phyloP scores from a whole-genome alignment of 78 protist species.

The Guillardia theta region DNA sequence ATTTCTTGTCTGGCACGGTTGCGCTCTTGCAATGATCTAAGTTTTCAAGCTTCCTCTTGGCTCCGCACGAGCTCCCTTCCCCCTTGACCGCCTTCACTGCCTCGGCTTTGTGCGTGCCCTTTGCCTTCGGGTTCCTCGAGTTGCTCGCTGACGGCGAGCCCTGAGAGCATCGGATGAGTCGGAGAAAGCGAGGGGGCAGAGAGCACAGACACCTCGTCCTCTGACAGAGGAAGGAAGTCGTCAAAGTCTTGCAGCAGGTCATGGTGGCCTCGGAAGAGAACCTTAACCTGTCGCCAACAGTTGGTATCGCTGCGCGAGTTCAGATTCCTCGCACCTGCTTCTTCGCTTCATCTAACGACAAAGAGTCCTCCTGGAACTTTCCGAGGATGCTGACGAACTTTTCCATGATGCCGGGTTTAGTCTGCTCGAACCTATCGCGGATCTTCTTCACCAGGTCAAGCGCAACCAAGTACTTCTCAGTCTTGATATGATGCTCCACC shows the following conservation, averaged over 20 bases:
- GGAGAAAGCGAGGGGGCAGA: no score
- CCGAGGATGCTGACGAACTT: background rate
- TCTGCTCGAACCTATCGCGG: background rate
- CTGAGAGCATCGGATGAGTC: no score
- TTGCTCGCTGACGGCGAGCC: no score
- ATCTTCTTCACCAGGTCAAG: conserved; percentile 12
- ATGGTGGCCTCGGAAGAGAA: background rate
- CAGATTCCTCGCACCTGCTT: background rate
- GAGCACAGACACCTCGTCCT: no score
- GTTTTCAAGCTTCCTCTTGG: no score
- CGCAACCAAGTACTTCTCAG: background rate
- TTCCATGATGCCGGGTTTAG: background rate
- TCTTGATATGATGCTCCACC: background rate
- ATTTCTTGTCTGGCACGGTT: no score
- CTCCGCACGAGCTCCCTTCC: no score
- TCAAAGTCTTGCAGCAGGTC: background rate
- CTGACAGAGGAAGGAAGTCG: background rate
- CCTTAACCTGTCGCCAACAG: background rate
- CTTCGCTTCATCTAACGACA: background rate
- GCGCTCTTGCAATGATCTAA: no score
- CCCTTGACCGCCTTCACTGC: no score
- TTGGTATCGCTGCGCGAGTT: background rate
- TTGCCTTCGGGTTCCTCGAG: no score
- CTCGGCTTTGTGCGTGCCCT: no score
- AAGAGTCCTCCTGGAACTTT: background rate